Evolutionary conservation across 495 filamentous ascomycete species (phyloP), one percentile per base, ranked within the genome.

Genomic region (Neohortaea acidophila): DNA sequence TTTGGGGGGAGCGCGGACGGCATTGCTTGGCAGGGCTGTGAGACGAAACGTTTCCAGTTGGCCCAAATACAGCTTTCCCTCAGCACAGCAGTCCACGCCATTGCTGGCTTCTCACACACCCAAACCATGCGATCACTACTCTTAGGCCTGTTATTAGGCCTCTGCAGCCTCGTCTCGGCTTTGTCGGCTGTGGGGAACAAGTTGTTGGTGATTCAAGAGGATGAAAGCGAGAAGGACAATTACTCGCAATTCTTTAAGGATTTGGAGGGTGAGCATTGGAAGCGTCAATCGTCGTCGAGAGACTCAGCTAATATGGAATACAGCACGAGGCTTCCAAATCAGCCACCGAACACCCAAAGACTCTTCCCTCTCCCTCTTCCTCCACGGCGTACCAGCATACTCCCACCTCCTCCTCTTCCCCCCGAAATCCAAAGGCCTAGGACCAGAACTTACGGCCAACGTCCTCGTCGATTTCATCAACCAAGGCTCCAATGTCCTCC

Each of bases 321-420:
- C 51, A 96, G 89, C 53, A 43, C 75, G 89, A 50, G 89, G 87
- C 41, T 96, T 81, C 59, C 65, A 79, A 44, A 46, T 91, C 38
- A 62, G 70, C 19, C 81, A 84, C 58, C 75, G 85, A 61, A 82
- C 84, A 1, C 85, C 87, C 37, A 94, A 93, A 63, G 79, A 70
- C 59, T 75, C 89, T 27, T 64, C 69, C 47, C 67, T 97, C 49
- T 69, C 77, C 32, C 67, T 97, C 44, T 94, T 96, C 67, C 62
- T 73, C 53, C 75, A 82, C 45, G 91, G 89, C 56, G 84, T 87
- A 60, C 75, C 75, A 57, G 70, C 73, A 44, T 94, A 85, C 58
- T 89, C 94, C 64, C 87, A 97, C 53, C 60, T 94, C 36, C 57
- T 96, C 36, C 67, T 97, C 43, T 72, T 96, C 21, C 89, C 89